phyloP scores from a whole-genome alignment of 257 asterid genomes.

The Penstemon eatonii region DNA sequence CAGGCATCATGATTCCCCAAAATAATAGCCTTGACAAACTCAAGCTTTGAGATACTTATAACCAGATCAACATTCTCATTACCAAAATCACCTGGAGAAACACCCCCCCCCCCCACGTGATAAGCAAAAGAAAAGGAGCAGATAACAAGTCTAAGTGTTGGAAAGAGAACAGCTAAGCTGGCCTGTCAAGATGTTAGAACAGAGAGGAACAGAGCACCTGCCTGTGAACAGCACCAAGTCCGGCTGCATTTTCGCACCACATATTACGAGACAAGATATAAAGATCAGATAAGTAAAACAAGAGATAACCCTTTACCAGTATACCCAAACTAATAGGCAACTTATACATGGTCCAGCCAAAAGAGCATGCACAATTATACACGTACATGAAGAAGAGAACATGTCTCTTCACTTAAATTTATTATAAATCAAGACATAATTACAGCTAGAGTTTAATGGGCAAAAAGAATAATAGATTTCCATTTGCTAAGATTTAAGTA shows the following conservation, averaged over 20 bases:
- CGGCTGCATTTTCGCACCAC: constrained; percentile 69
- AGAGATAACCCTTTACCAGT: neutral
- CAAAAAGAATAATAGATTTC: too few relatives aligned
- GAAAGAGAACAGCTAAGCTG: constrained; percentile 14
- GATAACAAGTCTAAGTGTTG: constrained; percentile 21
- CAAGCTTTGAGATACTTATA: constrained; percentile 63
- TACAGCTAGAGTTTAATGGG: too few relatives aligned
- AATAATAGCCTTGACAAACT: constrained; percentile 72
- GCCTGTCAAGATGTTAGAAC: constrained; percentile 7
- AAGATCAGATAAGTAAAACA: constrained; percentile 11
- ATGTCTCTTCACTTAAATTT: neutral
- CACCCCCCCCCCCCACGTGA: constrained; percentile 20
- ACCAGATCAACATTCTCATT: constrained; percentile 88
- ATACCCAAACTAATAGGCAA: constrained; percentile 6
- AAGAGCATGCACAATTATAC: neutral
- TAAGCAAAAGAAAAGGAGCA: constrained; percentile 26
- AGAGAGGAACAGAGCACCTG: constrained; percentile 45
- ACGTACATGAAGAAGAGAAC: too few relatives aligned
- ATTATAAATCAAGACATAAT: too few relatives aligned
- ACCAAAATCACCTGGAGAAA: constrained; percentile 90
- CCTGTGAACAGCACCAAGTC: constrained; percentile 97
- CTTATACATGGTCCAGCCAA: neutral
- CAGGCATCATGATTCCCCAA: constrained; percentile 98
- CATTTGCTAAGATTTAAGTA: too few relatives aligned
- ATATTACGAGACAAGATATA: constrained; percentile 29